Evolutionary conservation across 768 basidiomycete species (phyloP), one percentile per base, ranked within the genome.

Genomic region (Leccinum subgranulosum): DNA sequence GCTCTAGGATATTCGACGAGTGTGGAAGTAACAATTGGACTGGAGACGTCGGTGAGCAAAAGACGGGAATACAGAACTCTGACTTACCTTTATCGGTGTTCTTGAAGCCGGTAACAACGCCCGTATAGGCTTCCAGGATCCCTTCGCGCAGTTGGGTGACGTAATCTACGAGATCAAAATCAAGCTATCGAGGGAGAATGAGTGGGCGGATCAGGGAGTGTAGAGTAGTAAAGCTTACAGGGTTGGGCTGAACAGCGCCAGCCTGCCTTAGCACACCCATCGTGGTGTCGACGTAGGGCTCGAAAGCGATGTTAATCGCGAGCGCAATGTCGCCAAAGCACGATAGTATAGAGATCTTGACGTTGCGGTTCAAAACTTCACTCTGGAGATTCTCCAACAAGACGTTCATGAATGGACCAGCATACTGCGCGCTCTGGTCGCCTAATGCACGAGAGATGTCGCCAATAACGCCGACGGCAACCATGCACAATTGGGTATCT

Each of bases 301-400:
- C 88, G 73, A 98, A 99, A 7, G 79, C 76, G 12, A 84, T 77
- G 2, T 92, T 92, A 60, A 98, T 88, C 1, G 97, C 94, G 10
- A 98, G 80, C 9, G 95, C 96, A 63, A 99, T 89, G 68, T 99
- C 97, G 21, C 96, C 97, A 66, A 99, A 98, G 74, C 92, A 94
- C 12, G 91, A 87, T 58, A 98, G 74, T 66, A 98, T 92, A n/a
- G 90, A 87, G 41, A 98, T 95, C 81, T 99, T 99, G 71, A 98
- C 97, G 62, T 90, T 90, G 49, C 96, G 84, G 67, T 93, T 91
- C 56, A 99, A 79, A 23, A 94, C 85, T 0, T 94, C 87, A 63
- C 90, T 93, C 72, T 92, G 90, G 36, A 99, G 78, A 65, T 96
- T 93, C 72, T 94, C 91, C 21, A 98, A 78, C 31, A 99, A 79